Percentiles rank a stretch among this genome's conserved stretches.
phyloP scores from a whole-genome alignment of 2,329 filamentous ascomycete species.

The Camillea tinctor region DNA sequence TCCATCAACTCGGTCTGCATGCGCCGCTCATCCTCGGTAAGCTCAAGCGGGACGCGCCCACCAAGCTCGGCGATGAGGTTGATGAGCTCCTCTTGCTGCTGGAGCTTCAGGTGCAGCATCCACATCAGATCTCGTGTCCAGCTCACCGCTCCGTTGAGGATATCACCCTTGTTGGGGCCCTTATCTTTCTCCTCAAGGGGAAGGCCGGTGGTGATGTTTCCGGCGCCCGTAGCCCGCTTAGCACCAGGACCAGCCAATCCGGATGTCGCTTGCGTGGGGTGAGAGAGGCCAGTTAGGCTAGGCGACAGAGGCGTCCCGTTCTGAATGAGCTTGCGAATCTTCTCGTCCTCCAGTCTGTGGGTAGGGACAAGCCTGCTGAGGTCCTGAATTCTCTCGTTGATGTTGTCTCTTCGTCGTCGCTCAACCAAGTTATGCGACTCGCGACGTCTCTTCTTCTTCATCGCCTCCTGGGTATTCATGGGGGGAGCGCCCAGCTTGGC shows the following conservation, averaged over 20 bases:
- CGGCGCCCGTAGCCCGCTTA: constrained; percentile 72
- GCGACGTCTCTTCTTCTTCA: constrained; percentile 84
- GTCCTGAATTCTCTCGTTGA: constrained; percentile 98
- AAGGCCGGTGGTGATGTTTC: constrained; percentile 87
- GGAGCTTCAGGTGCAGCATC: constrained; percentile 85
- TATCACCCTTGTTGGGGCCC: constrained; percentile 97
- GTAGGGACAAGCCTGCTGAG: constrained; percentile 88
- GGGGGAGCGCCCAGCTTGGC: constrained; percentile 79
- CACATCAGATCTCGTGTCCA: constrained; percentile 99
- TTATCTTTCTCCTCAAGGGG: constrained; percentile 98
- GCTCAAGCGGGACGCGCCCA: constrained; percentile 74
- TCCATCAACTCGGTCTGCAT: constrained; percentile 94
- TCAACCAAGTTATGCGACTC: constrained; percentile 98
- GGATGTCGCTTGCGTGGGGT: constrained; percentile 76
- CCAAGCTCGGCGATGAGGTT: constrained; percentile 72
- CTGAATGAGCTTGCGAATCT: constrained; percentile 89
- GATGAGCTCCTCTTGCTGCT: constrained; percentile 84
- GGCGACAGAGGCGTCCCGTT: constrained; percentile 90
- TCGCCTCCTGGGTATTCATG: constrained; percentile 76
- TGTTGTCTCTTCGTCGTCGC: constrained; percentile 91
- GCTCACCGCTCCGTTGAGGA: constrained; percentile 92
- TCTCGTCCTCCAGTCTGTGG: constrained; percentile 94
- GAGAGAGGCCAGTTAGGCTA: constrained; percentile 68
- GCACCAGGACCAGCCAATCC: constrained; percentile 82
- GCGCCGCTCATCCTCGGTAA: constrained; percentile 87